These are phyloP conservation scores for Achaetomium macrosporum DNA, from an alignment of 2,329 filamentous ascomycete species.

Conservation along the genomic window DNA sequence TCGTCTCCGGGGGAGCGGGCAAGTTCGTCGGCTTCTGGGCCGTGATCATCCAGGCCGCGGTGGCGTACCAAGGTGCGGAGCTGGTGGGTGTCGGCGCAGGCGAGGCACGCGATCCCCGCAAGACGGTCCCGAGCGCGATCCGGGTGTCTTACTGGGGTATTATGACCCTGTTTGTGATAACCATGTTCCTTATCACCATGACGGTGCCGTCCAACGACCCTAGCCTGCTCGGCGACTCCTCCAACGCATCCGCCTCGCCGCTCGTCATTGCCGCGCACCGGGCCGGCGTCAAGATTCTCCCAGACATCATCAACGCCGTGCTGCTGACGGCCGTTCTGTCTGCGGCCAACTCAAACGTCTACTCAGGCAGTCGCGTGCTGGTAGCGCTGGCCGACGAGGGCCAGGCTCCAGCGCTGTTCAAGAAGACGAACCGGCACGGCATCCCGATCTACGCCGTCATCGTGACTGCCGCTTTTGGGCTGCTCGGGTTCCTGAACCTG, in stretches of 20 bases:
- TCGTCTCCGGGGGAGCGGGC: slow-evolving; percentile 47
- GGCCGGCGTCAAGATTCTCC: slow-evolving; percentile 58
- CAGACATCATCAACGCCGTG: slow-evolving; percentile 70
- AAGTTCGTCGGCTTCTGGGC: slow-evolving; percentile 66
- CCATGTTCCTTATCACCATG: slow-evolving; percentile 66
- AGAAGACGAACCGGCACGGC: slow-evolving; percentile 53
- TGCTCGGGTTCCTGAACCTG: slow-evolving; percentile 63
- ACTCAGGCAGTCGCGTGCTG: slow-evolving; percentile 64
- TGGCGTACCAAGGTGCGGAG: slow-evolving; percentile 68
- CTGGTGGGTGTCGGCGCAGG: slow-evolving; percentile 73
- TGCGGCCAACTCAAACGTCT: slow-evolving; percentile 72
- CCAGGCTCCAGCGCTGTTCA: slow-evolving; percentile 56
- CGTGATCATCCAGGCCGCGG: slow-evolving; percentile 62
- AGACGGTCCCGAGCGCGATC: slow-evolving; percentile 67
- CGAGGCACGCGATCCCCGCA: slow-evolving; percentile 66
- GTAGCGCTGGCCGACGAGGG: slow-evolving; percentile 60
- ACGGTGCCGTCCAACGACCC: slow-evolving; percentile 59
- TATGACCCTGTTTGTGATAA: slow-evolving; percentile 59
- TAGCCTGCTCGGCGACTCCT: slow-evolving; percentile 44
- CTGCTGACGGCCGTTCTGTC: slow-evolving; percentile 73
- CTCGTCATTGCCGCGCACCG: slow-evolving; percentile 55
- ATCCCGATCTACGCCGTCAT: slow-evolving; percentile 59
- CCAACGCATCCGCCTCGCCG: slow-evolving; percentile 59
- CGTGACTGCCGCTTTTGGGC: slow-evolving; percentile 51
- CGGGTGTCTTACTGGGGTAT: slow-evolving; percentile 72